Percentiles rank a stretch among this genome's conserved stretches.
These are phyloP conservation scores for Syncephalastrum monosporum DNA, from an alignment of 371 early-diverging fungal species.

Conservation along the genomic window DNA sequence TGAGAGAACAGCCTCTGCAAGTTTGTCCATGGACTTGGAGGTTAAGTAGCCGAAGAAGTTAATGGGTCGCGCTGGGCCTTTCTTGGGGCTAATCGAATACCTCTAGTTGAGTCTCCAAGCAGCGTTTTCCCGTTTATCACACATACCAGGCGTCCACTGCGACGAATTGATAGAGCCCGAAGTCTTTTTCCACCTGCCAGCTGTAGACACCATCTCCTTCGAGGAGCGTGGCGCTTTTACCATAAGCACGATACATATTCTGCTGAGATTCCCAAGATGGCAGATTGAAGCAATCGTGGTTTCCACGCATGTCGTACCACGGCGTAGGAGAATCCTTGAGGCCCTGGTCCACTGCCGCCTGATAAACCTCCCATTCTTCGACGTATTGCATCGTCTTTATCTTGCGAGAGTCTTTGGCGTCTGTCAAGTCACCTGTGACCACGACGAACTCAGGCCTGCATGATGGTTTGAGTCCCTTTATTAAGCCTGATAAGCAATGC, in stretches of 20 bases:
- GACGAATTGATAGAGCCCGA: conserved; percentile 80
- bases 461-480: background rate
- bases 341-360: conserved; percentile 55
- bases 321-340: conserved; percentile 24
- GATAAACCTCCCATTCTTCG: conserved; percentile 84
- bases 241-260: conserved; percentile 65
- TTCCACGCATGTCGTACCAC: conserved; percentile 88
- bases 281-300: conserved; percentile 86
- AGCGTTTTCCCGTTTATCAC: background rate
- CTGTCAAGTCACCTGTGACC: conserved; percentile 83
- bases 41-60: conserved; percentile 91
- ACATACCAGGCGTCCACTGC: conserved; percentile 82
- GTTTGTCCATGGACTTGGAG: conserved; percentile 68
- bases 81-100: conserved; percentile 53
- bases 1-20: conserved; percentile 43
- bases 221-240: conserved; percentile 41
- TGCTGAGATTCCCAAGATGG: conserved; percentile 57
- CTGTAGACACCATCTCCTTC: conserved; percentile 59
- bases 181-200: conserved; percentile 55
- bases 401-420: conserved; percentile 73
- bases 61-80: conserved; percentile 82
- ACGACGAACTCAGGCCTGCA: conserved; percentile 64
- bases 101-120: background rate
- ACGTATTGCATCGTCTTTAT: conserved; percentile 72
- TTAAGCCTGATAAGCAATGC: background rate